Conservation (phyloP, 768 basidiomycete genomes). For the Trametes sanguinea region DNA sequence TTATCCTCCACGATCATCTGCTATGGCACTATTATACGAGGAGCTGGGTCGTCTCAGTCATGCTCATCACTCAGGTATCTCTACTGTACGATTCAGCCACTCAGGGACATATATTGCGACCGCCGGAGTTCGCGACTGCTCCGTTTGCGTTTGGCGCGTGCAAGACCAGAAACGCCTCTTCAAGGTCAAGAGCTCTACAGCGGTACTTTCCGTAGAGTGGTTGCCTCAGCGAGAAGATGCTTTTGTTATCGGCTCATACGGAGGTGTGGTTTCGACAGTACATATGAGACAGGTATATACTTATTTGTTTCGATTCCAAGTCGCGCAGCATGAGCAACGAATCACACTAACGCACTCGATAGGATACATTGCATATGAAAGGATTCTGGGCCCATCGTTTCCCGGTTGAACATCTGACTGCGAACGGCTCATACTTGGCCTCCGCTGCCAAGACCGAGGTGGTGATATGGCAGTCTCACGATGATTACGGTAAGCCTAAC, state of each 20-base stretch:
- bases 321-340: too few relatives aligned
- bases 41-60: background rate
- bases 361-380: background rate
- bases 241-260: background rate
- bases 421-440: background rate
- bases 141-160: background rate
- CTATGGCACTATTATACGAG: background rate
- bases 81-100: background rate
- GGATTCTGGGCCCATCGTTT: constrained; percentile 3
- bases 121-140: background rate
- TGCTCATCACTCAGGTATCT: background rate
- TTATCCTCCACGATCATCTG: too few relatives aligned
- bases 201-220: background rate
- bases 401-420: background rate
- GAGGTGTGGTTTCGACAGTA: background rate
- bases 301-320: too few relatives aligned
- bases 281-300: background rate
- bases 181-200: background rate
- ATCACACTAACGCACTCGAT: too few relatives aligned
- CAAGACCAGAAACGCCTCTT: background rate
- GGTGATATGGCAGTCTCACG: background rate
- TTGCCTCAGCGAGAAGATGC: background rate
- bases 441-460: background rate
- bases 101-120: background rate
- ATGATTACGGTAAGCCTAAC: too few relatives aligned